A percentile compares a stretch with the other conserved stretches of the same genome.
Evolutionary conservation across 1,139 yeast species (phyloP).

Genomic region (Sugiyamaella grinbergsii): DNA sequence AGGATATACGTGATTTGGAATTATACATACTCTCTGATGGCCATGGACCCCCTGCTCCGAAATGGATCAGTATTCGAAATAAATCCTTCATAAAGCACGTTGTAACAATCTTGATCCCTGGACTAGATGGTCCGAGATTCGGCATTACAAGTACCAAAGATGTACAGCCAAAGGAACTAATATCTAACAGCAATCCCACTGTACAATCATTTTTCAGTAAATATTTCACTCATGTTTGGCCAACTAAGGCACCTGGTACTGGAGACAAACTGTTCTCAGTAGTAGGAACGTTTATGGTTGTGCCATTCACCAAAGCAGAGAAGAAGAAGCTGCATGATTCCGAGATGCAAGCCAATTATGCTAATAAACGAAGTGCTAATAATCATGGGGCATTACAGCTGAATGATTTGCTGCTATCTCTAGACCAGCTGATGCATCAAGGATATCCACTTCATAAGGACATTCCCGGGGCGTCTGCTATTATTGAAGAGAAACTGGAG

Average conservation of each 20-base stretch:
- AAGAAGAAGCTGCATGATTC: constrained; percentile 39
- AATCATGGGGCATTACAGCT: constrained; percentile 43
- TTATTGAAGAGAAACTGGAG: background rate
- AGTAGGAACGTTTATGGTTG: constrained; percentile 55
- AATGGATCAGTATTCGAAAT: constrained; percentile 41
- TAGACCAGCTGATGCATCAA: constrained; percentile 51
- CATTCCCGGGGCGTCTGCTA: background rate
- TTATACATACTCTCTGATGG: constrained; percentile 51
- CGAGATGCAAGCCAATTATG: constrained; percentile 9
- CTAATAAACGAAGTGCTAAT: constrained; percentile 12
- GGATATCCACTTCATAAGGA: constrained; percentile 63
- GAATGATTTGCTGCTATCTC: constrained; percentile 54
- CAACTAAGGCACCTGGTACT: constrained; percentile 63
- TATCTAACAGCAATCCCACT: constrained; percentile 28
- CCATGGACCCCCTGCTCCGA: constrained; percentile 29
- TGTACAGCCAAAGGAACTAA: constrained; percentile 27
- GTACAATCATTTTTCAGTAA: constrained; percentile 46
- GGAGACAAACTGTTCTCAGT: constrained; percentile 58
- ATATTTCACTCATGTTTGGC: constrained; percentile 48
- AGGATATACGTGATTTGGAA: constrained; percentile 55
- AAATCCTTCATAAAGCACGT: constrained; percentile 51
- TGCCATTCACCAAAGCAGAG: constrained; percentile 60
- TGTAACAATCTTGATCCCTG: constrained; percentile 68
- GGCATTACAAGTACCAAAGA: constrained; percentile 35
- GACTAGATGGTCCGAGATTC: constrained; percentile 55